Conservation (phyloP, 768 basidiomycete species). For the Boletus sensibilis region DNA sequence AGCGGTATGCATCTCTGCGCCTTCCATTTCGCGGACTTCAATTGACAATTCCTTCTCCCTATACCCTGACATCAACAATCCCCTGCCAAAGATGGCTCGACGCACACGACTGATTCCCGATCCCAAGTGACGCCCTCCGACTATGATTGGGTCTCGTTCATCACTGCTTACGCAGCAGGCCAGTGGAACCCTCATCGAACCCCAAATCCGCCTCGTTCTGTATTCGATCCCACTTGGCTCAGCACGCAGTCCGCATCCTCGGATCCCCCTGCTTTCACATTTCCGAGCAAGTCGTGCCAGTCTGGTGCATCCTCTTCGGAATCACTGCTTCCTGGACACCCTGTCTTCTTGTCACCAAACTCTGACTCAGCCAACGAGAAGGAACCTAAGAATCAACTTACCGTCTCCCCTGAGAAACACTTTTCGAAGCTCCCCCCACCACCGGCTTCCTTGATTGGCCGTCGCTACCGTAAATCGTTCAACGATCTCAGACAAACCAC, state of each 20-base stretch:
- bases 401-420: slow-evolving; percentile 28
- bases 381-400: slow-evolving; percentile 17
- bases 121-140: slow-evolving; percentile 28
- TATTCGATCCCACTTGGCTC: slow-evolving; percentile 23
- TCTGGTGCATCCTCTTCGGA: slow-evolving; percentile 12
- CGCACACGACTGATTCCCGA: slow-evolving; percentile 13
- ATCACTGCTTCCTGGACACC: slow-evolving; percentile 3
- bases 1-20: slow-evolving; percentile 22
- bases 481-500: slow-evolving; percentile 40
- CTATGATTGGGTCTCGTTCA: slow-evolving; percentile 74
- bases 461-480: slow-evolving; percentile 48
- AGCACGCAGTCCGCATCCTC: slow-evolving; percentile 8
- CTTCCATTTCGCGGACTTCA: slow-evolving; percentile 1
- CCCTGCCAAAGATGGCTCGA: slow-evolving; percentile 13
- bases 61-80: slow-evolving; percentile 11
- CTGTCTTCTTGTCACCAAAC: slow-evolving; percentile 9
- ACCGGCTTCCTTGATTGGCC: slow-evolving; percentile 30
- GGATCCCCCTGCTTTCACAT: slow-evolving; percentile 4
- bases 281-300: slow-evolving; percentile 10
- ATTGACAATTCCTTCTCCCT: slow-evolving; percentile 14
- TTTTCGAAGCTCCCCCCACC: slow-evolving; percentile 27
- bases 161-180: slow-evolving; percentile 71
- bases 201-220: slow-evolving; percentile 53
- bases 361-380: slow-evolving; percentile 18
- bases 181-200: slow-evolving; percentile 77